Evolutionary conservation across 2,329 filamentous ascomycete species (phyloP).

Genomic region (Diaporthe ilicicola): DNA sequence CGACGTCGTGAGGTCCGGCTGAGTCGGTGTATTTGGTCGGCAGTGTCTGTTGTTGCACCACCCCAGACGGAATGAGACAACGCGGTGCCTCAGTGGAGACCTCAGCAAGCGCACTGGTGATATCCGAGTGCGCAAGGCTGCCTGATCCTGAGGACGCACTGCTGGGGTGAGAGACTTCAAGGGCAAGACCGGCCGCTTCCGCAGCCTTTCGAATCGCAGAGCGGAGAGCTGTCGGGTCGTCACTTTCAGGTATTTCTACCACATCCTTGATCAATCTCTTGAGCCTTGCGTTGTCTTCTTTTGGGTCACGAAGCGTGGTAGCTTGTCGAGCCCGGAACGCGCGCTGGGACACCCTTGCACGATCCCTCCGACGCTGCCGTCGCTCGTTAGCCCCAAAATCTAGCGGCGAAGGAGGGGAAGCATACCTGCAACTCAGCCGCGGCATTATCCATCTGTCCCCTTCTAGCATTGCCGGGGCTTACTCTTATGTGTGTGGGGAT

Average conservation of each 20-base stretch:
- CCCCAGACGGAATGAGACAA: not conserved
- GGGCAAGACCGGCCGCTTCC: not conserved
- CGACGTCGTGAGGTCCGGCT: not conserved
- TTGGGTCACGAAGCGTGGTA: not conserved
- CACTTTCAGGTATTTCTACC: not conserved
- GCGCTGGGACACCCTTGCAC: conserved; percentile 10
- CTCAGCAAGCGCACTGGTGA: not conserved
- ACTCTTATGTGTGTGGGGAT: not conserved
- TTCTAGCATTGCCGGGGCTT: not conserved
- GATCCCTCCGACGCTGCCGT: conserved; percentile 14
- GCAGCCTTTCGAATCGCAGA: not conserved
- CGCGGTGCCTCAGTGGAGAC: no score
- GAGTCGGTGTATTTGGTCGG: not conserved
- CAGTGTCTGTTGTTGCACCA: not conserved
- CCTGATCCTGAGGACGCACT: not conserved
- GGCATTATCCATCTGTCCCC: not conserved
- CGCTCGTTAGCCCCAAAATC: not conserved
- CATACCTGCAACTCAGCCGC: not conserved
- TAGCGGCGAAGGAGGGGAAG: no score
- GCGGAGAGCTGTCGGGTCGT: not conserved
- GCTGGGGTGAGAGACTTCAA: not conserved
- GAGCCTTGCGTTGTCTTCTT: not conserved
- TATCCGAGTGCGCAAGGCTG: not conserved
- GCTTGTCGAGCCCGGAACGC: conserved; percentile 19
- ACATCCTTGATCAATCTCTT: not conserved